Evolutionary conservation across 2,329 filamentous ascomycete species (phyloP).

Genomic region (Microdochium trichocladiopsis): DNA sequence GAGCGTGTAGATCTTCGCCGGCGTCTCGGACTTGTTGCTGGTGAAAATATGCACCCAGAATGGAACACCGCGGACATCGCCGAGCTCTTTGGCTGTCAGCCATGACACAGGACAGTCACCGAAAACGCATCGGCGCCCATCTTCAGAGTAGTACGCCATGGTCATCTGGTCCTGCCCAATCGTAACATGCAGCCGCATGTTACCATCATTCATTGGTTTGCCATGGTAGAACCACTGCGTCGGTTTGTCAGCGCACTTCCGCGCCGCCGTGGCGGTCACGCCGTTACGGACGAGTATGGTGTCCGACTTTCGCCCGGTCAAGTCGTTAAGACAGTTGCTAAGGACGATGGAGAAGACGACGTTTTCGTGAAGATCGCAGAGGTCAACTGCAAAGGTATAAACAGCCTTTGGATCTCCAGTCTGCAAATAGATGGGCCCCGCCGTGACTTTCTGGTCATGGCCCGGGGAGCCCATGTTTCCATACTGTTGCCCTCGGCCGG

Average conservation of each 20-base stretch:
- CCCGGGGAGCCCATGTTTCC: no score
- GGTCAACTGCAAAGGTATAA: constrained; percentile 5
- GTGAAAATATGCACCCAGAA: constrained; percentile 6
- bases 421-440: constrained; percentile 5
- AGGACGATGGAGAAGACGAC: constrained; percentile 5
- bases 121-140: constrained; percentile 3
- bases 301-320: constrained; percentile 1
- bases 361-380: constrained; percentile 3
- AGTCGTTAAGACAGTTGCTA: constrained; percentile 2
- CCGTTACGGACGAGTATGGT: constrained; percentile 6
- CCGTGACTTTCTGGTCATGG: background rate
- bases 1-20: constrained; percentile 1
- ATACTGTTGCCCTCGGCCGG: no score
- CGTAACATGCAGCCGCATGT: constrained; percentile 7
- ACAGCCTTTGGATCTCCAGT: background rate
- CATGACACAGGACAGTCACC: constrained; percentile 7
- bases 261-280: constrained; percentile 7
- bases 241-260: background rate
- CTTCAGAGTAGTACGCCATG: constrained; percentile 3
- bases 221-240: constrained; percentile 7
- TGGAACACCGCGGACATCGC: constrained; percentile 3
- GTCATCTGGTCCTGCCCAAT: constrained; percentile 6
- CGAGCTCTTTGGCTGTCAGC: constrained; percentile 3
- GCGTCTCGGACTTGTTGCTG: background rate
- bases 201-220: constrained; percentile 7